Evolutionary conservation across 371 early-diverging fungal genomes (phyloP).

Genomic region (Sanchytrium tribonematis): DNA sequence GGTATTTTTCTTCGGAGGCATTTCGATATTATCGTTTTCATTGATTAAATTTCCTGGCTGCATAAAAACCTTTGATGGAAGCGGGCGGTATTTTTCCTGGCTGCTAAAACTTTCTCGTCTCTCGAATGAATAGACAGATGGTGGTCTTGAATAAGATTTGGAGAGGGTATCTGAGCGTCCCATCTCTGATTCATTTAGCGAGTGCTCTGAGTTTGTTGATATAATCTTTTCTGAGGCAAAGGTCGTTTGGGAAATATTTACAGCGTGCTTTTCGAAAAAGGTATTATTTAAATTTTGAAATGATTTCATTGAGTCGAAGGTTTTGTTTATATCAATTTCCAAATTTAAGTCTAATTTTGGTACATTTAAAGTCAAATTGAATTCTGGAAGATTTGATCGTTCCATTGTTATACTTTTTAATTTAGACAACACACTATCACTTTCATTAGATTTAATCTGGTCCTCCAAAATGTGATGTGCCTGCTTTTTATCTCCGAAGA

Average conservation of each 20-base stretch:
- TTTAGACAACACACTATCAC: too few relatives aligned
- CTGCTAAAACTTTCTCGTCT: neutral
- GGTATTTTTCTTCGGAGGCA: neutral
- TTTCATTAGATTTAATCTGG: too few relatives aligned
- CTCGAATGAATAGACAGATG: neutral
- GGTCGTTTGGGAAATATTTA: neutral
- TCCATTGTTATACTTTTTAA: neutral
- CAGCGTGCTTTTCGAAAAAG: too few relatives aligned
- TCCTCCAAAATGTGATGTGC: too few relatives aligned
- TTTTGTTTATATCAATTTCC: neutral
- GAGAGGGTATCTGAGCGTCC: neutral
- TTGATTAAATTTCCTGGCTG: neutral
- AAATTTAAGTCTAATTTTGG: neutral
- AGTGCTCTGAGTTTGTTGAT: too few relatives aligned
- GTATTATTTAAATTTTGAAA: too few relatives aligned
- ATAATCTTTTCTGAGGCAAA: neutral
- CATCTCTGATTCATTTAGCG: neutral
- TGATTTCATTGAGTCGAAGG: neutral
- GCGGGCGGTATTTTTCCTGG: neutral
- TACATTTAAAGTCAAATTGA: neutral
- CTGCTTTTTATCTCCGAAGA: too few relatives aligned
- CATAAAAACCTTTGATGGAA: neutral
- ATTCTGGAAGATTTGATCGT: neutral
- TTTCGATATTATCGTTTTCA: neutral
- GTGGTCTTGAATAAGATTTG: neutral